Base-by-base conservation (phyloP, 2,329 filamentous ascomycete species). In the Dothideomycetes sp. region DNA sequence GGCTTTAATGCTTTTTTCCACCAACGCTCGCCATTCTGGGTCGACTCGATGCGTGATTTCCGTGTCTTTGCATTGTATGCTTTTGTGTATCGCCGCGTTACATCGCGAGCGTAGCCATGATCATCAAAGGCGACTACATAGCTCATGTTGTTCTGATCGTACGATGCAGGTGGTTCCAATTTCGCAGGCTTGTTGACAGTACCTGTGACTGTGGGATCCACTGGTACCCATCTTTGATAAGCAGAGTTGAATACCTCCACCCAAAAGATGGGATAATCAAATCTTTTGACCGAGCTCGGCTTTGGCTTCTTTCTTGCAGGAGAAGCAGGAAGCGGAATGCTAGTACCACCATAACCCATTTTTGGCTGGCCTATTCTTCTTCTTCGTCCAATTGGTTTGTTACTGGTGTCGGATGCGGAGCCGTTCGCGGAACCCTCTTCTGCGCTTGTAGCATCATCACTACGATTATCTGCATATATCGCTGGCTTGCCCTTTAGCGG, bases 51-150 rank as follows among this genome's bases (percentile, higher is more conserved):
- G n/a, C 91, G 78, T 43, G 75, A 61, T 47, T 79, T 86, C 16
- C 84, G 74, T 1, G 88, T 94, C 61, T 96, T 96, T 16, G 88
- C 84, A 50, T 87, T 91, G 61, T 82, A 96, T 0, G 81, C 81
- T 58, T 91, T 93, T 1, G 79, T 73, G 55, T 98, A 98, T 12
- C 91, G 77, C 40, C 78, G 73, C 0, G 91, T 98, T 1, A 98
- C 84, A 52, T 98, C 91, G 52, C 75, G 77, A 1, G 78, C 86
- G 11, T 75, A 76, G 3, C 79, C 81, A 48, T 94, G 83, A 10
- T 79, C 76, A 47, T 93, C 83, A 47, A 94, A 94, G 0, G 81
- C 85, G 37, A 98, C 67, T 0, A 83, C 88, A 52, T 98, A 98
- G 8, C 70, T 73, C 62, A 98, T 74, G 40, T 66, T 73, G 49